Base-by-base conservation (phyloP, 2,329 filamentous ascomycete species). In the Colletotrichum musae region DNA sequence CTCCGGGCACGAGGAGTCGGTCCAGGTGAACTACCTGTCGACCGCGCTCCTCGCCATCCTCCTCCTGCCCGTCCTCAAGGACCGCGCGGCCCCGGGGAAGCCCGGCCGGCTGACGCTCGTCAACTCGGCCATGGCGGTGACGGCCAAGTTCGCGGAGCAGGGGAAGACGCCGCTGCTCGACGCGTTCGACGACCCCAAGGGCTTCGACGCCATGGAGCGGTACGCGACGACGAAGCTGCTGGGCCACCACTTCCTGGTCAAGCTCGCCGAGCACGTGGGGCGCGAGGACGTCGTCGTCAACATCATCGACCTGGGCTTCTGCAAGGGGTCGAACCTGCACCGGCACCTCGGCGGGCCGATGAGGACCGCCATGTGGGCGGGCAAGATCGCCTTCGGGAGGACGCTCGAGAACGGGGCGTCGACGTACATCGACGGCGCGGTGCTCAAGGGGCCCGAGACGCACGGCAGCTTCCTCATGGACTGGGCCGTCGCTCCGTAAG, bases 21-120 rank as follows among this genome's bases (percentile, higher is more conserved):
- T 89, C 50, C 86, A 85, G 0, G 81, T 85, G 51, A 89, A 89
- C 69, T 86, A 87, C n/a, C 78, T 89, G 64, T 83, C 80, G 21
- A 88, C 85, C 0, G 80, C 85, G 7, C 75, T 89, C 0, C 77
- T 89, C 0, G 80, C 77, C 1, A 72, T 77, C 1, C 74, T 81
- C 0, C 72, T 82, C 2, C 73, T 82, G 4, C 80, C 80, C 0
- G 71, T 74, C 0, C 72, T 82, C 7, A 79, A 78, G 60, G 50
- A 64, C 7, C 75, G 74, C 50, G 65, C 75, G 12, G 47, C 58
- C 0, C 16, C 57, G 0, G 72, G 65, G 51, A 70, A 64, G 26
- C 73, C 77, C 0, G 74, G 68, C 5, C 68, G 70, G 6, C 54
- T 82, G 21, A 77, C 75, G 2, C 76, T 80, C 18, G 75, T 80